Evolutionary conservation across 495 filamentous ascomycete genomes (phyloP).

Genomic region (Sporormia fimetaria): DNA sequence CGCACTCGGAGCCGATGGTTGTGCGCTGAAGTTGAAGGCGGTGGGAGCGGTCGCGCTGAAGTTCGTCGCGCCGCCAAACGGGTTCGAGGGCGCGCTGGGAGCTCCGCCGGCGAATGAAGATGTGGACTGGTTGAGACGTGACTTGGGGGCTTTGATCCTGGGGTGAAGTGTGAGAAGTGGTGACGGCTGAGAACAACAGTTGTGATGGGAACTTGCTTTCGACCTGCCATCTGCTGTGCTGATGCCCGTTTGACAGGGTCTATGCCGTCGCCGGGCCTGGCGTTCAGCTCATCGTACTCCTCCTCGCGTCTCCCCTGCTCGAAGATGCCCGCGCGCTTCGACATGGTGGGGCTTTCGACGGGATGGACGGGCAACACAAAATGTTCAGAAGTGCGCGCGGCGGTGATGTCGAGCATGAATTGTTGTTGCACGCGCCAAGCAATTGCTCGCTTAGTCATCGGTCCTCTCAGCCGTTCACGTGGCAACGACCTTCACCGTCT

Average conservation of each 20-base stretch:
- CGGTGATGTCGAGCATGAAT: neutral
- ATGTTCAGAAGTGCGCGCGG: neutral
- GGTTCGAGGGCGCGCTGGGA: no score
- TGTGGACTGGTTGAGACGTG: no score
- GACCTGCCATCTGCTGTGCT: slow-evolving; percentile 16
- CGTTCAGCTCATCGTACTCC: neutral
- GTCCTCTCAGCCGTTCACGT: no score
- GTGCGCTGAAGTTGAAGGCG: no score
- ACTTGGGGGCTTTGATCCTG: no score
- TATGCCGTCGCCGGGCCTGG: neutral
- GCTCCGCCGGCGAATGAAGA: no score
- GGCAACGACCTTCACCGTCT: no score
- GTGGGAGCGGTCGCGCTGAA: no score
- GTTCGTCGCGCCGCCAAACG: no score
- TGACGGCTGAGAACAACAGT: neutral
- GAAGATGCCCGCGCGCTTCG: slow-evolving; percentile 10
- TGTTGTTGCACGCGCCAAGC: neutral
- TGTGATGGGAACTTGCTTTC: slow-evolving; percentile 10
- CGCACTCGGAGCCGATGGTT: no score
- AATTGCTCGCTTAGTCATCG: no score
- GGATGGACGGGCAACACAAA: no score
- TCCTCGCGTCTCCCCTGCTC: slow-evolving; percentile 6
- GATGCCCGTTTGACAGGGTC: slow-evolving; percentile 10
- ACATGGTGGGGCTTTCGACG: slow-evolving; percentile 3
- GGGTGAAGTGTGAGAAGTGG: neutral